Evolutionary conservation across 1,284 basidiomycete genomes (phyloP), one percentile per base, ranked within the genome.

Genomic region (Ganoderma lingzhi): DNA sequence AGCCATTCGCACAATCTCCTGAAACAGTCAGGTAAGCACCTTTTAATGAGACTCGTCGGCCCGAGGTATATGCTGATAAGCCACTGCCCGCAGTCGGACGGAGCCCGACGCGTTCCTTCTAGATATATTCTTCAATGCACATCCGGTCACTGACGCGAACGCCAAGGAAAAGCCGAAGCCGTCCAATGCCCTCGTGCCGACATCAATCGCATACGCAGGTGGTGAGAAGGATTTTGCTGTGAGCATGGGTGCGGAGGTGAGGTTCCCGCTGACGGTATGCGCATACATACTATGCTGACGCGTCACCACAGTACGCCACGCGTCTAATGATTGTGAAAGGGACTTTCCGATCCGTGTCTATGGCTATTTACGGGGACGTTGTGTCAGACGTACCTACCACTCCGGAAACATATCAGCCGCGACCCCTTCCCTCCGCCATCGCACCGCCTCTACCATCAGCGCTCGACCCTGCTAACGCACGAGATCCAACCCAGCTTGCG

Each of bases 291-390:
- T 9, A 19, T 62, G 69, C 42, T 66, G 66, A 63, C 64, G 37
- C 66, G 39, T 71, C 28, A 6, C 44, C 51, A 17, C 76, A 94
- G 93, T 88, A 88, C 76, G 87, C 90, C 2, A 94, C 93, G 30
- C 90, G 93, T 64, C 82, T 95, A 35, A 89, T 95, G 86, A 92
- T 94, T 68, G 84, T 95, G 71, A 89, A 89, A 76, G 93, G 93
- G 39, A 82, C 85, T 39, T 94, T 93, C 76, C 81, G 87, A 63
- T 83, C 82, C 68, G 81, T 93, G 30, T 92, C 93, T 5, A 82
- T 92, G 73, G 90, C 91, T 48, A 86, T 93, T 59, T 93, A 93
- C 74, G 91, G 91, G 39, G 84, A 89, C 37, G 74, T 86, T 15
- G 82, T 86, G 28, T 77, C 85, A 39, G 82, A 84, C 61, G 63